phyloP scores from a whole-genome alignment of 768 basidiomycete genomes.

The Suillus sp. region DNA sequence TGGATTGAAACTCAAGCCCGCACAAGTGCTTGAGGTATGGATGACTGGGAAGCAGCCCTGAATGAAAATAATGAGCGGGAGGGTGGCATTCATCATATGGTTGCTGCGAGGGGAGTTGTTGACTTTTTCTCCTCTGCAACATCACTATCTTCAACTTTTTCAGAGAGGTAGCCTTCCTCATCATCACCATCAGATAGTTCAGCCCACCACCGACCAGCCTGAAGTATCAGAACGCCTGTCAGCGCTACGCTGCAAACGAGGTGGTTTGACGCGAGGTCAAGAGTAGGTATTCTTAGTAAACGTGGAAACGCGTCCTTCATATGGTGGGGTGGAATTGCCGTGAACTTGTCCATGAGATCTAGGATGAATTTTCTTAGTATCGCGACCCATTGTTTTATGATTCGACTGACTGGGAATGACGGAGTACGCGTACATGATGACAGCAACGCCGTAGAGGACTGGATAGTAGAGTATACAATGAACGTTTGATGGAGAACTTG shows the following conservation, averaged over 20 bases:
- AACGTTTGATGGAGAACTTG: background rate
- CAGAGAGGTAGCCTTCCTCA: constrained; percentile 37
- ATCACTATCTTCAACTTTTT: constrained; percentile 28
- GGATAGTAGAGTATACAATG: constrained; percentile 15
- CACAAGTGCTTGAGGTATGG: background rate
- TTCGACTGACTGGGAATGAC: constrained; percentile 74
- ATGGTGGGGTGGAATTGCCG: constrained; percentile 52
- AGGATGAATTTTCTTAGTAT: constrained; percentile 17
- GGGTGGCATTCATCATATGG: background rate
- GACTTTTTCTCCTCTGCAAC: constrained; percentile 12
- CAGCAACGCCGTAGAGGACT: constrained; percentile 80
- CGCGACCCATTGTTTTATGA: constrained; percentile 3
- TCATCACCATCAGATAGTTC: constrained; percentile 70
- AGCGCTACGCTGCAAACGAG: constrained; percentile 87
- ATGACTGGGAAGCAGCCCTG: background rate
- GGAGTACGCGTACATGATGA: constrained; percentile 71
- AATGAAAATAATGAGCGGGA: background rate
- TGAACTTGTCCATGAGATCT: constrained; percentile 66
- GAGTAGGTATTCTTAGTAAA: constrained; percentile 59
- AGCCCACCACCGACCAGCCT: constrained; percentile 85
- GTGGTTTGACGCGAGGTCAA: constrained; percentile 81
- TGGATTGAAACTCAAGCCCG: background rate
- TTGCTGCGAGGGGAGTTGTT: constrained; percentile 5
- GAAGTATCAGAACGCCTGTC: constrained; percentile 82
- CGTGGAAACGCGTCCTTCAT: constrained; percentile 63